Evolutionary conservation across 371 early-diverging fungal species (phyloP).

Genomic region (Mucor ambiguus): DNA sequence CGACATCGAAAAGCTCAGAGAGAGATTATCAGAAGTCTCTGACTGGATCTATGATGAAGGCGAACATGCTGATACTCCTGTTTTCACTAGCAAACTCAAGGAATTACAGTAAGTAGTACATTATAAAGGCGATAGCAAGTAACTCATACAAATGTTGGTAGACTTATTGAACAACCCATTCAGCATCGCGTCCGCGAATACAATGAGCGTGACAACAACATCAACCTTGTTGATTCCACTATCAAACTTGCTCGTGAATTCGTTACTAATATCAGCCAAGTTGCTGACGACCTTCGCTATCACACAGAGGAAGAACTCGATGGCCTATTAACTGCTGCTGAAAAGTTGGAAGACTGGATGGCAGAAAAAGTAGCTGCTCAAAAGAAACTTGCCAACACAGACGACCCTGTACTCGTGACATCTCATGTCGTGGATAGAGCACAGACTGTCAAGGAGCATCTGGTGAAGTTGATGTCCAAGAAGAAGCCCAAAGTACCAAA

Average conservation of each 20-base stretch:
- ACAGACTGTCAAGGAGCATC: conserved; percentile 53
- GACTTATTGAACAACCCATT: conserved; percentile 68
- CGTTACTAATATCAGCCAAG: conserved; percentile 38
- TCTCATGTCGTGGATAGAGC: conserved; percentile 53
- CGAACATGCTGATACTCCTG: conserved; percentile 63
- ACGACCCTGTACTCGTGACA: conserved; percentile 67
- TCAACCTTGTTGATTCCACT: conserved; percentile 47
- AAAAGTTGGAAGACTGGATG: conserved; percentile 66
- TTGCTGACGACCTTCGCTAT: conserved; percentile 51
- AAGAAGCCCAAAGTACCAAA: conserved; percentile 56
- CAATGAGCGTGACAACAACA: conserved; percentile 61
- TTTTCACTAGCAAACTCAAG: conserved; percentile 50
- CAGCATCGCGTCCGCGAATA: conserved; percentile 65
- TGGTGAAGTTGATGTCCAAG: conserved; percentile 56
- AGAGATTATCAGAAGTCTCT: conserved; percentile 60
- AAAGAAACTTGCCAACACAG: conserved; percentile 55
- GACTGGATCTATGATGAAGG: conserved; percentile 91
- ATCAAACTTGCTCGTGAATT: conserved; percentile 49
- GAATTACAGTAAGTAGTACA: conserved; percentile 46
- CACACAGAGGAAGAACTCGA: conserved; percentile 69
- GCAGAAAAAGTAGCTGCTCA: conserved; percentile 62
- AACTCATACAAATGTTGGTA: conserved; percentile 14
- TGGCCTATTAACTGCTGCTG: conserved; percentile 43
- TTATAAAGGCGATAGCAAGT: not conserved
- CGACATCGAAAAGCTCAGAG: conserved; percentile 70